Conservation (phyloP, 208 protist genomes). For the Leishmania guyanensis region DNA sequence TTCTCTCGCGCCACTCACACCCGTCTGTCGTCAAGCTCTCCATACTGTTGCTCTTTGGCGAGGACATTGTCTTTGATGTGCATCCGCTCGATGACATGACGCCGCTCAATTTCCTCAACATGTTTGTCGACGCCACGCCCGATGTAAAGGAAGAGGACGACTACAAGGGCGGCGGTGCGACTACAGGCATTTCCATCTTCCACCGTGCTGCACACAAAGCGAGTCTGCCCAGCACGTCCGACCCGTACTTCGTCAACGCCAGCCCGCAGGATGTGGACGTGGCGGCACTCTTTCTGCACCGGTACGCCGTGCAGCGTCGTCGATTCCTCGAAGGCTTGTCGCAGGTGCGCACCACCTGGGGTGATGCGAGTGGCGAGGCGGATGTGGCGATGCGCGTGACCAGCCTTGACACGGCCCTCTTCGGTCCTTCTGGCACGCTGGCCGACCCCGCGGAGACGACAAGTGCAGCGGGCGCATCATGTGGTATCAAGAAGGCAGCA, state of each 20-base stretch:
- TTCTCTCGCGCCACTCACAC: constrained; percentile 85
- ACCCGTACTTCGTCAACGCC: constrained; percentile 88
- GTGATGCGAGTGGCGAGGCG: constrained; percentile 77
- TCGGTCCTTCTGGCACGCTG: constrained; percentile 72
- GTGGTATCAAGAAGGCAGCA: constrained; percentile 1
- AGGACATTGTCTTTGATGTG: constrained; percentile 88
- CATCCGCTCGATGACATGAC: constrained; percentile 93
- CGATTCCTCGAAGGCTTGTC: constrained; percentile 84
- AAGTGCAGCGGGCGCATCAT: background rate
- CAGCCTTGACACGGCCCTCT: constrained; percentile 73
- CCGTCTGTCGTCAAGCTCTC: constrained; percentile 90
- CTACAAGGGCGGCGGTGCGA: constrained; percentile 31
- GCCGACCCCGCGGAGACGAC: constrained; percentile 26
- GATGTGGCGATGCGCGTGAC: constrained; percentile 76
- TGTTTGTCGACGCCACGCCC: constrained; percentile 88
- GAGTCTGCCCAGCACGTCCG: constrained; percentile 79
- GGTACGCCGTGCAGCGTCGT: constrained; percentile 90
- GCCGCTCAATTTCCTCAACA: constrained; percentile 82
- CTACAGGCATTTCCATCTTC: constrained; percentile 78
- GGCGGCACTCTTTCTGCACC: constrained; percentile 83
- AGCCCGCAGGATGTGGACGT: constrained; percentile 87
- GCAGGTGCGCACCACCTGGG: constrained; percentile 86
- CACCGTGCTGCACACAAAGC: constrained; percentile 65
- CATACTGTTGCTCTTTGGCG: constrained; percentile 80
- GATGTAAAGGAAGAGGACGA: constrained; percentile 44